Percentiles rank a stretch among this genome's conserved stretches.
Conservation (phyloP, 345 rosid genomes). For the Bruguiera gymnorhiza region DNA sequence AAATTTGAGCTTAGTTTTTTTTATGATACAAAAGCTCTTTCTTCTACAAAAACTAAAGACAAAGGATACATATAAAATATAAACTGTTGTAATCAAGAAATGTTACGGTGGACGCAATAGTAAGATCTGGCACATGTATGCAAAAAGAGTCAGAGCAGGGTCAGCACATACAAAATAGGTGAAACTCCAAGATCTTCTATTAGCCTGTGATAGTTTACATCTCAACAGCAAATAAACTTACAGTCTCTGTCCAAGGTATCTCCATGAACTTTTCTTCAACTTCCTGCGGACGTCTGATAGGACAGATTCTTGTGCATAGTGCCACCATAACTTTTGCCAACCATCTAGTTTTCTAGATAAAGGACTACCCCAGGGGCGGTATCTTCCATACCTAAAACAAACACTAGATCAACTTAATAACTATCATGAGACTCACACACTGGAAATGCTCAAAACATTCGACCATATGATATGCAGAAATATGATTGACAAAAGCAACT, state of each 20-base stretch:
- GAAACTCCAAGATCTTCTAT: not conserved
- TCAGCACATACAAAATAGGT: too few relatives aligned
- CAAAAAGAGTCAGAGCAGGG: too few relatives aligned
- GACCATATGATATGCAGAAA: too few relatives aligned
- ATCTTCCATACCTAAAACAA: constrained; percentile 75
- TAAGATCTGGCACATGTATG: too few relatives aligned
- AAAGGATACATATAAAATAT: too few relatives aligned
- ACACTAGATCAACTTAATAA: constrained; percentile 12
- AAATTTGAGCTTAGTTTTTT: too few relatives aligned
- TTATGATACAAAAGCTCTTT: too few relatives aligned
- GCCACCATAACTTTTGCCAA: constrained; percentile 89
- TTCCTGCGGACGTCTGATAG: constrained; percentile 66
- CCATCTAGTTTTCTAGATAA: constrained; percentile 56
- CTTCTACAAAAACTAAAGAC: too few relatives aligned
- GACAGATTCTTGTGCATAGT: constrained; percentile 74
- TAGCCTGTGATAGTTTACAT: not conserved
- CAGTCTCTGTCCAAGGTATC: constrained; percentile 74
- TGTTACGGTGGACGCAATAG: too few relatives aligned
- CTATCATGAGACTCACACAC: not conserved
- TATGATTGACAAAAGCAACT: too few relatives aligned
- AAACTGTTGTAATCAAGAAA: not conserved
- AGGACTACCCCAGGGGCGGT: constrained; percentile 66
- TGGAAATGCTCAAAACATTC: too few relatives aligned
- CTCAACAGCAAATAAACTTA: constrained; percentile 33
- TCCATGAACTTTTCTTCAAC: constrained; percentile 83